Percentiles rank a stretch among this genome's conserved stretches.
phyloP scores from a whole-genome alignment of 306 rosid species.

The Ormosia semicastrata region DNA sequence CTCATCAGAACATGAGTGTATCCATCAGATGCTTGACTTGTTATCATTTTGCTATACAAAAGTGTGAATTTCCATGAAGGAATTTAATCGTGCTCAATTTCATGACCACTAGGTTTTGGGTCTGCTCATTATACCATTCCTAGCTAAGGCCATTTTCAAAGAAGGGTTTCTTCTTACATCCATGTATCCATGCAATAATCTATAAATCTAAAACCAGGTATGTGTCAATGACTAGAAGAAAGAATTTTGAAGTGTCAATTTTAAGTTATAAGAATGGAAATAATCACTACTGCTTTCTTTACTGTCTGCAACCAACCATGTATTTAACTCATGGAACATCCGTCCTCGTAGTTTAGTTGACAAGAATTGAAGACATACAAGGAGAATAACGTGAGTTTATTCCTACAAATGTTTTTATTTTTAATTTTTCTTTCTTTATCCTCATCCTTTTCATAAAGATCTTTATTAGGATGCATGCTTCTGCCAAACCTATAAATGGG shows the following conservation, averaged over 20 bases:
- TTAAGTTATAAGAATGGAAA: neutral
- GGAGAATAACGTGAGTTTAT: too few relatives aligned
- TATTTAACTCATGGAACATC: neutral
- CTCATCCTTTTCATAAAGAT: too few relatives aligned
- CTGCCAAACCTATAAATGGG: too few relatives aligned
- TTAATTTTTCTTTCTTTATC: too few relatives aligned
- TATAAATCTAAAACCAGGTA: neutral
- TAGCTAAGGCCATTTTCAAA: neutral
- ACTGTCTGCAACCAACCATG: neutral
- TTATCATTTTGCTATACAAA: neutral
- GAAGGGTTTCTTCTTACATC: neutral
- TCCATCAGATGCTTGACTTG: neutral
- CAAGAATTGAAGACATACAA: too few relatives aligned
- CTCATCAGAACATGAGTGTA: neutral
- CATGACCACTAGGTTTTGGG: constrained; percentile 9
- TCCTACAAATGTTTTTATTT: too few relatives aligned
- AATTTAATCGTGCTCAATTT: neutral
- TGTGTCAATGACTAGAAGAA: neutral
- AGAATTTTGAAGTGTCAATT: neutral
- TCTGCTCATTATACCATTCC: neutral
- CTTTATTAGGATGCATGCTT: too few relatives aligned
- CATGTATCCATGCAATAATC: neutral
- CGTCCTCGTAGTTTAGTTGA: too few relatives aligned
- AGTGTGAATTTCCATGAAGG: neutral
- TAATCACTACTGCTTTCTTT: neutral